These are phyloP conservation scores for Hypomyces perniciosus DNA, from an alignment of 2,329 filamentous ascomycete genomes.

Conservation along the genomic window DNA sequence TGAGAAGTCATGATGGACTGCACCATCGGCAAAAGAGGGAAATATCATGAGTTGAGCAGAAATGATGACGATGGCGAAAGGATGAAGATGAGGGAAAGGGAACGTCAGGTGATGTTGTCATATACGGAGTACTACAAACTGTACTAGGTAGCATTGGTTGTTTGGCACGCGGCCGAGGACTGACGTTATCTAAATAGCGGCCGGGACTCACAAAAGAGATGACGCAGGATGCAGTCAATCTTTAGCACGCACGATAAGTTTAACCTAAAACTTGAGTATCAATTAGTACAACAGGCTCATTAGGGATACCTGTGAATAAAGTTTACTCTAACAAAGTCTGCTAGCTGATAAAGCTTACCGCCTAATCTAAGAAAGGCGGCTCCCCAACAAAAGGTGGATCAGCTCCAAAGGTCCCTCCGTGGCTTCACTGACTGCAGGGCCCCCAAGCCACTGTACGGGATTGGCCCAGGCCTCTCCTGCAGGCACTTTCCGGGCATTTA, in stretches of 20 bases:
- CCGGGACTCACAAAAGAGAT: neutral
- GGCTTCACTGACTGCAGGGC: too few relatives aligned
- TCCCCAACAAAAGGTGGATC: too few relatives aligned
- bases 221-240: too few relatives aligned
- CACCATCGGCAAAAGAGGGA: constrained; percentile 5
- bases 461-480: neutral
- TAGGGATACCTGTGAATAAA: too few relatives aligned
- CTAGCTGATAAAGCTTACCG: too few relatives aligned
- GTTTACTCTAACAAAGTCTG: too few relatives aligned
- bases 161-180: constrained; percentile 9
- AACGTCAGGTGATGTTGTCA: constrained; percentile 13
- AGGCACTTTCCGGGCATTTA: neutral
- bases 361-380: too few relatives aligned
- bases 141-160: constrained; percentile 1
- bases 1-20: constrained; percentile 7
- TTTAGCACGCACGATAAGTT: too few relatives aligned
- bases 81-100: neutral
- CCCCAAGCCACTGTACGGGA: too few relatives aligned
- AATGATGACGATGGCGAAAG: neutral
- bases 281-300: too few relatives aligned
- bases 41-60: neutral
- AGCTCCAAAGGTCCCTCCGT: too few relatives aligned
- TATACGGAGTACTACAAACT: neutral
- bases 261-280: too few relatives aligned
- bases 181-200: constrained; percentile 10